Evolutionary conservation across 306 rosid genomes (phyloP), one percentile per base, ranked within the genome.

Genomic region (Ammopiptanthus mongolicus): DNA sequence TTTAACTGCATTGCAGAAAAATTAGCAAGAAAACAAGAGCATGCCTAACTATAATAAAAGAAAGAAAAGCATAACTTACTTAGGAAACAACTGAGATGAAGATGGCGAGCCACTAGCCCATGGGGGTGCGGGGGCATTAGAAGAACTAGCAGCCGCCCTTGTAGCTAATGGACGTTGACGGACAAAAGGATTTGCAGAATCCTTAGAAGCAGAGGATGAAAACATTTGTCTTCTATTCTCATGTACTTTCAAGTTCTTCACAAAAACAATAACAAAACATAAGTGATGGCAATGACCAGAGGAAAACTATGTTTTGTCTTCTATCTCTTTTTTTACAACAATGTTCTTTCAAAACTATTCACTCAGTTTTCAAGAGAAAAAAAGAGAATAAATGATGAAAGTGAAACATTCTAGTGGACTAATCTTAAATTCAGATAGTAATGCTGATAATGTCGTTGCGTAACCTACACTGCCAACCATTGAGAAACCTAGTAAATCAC

Each of bases 181-280:
- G 22, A 95, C 91, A 80, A 95, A 95, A 81, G 98, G 98, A 85
- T 91, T 91, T 14, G 93, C 83, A 71, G 96, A 71, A 25, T 95
- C 99, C 91, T 89, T 95, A 19, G 97, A 85, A 13, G 89, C 86
- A 29, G 78, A 39, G n/a, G 97, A 72, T 28, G 97, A 95, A 86
- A 83, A 95, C 83, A 90, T 36, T 57, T 95, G 99, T 46, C 96
- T 95, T 80, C 98, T 86, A 79, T 84, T 92, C 83, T 92, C 99
- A 36, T 92, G 97, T 61, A 88, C 92, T 93, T 90, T 95, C 91
- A 92, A 79, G 80, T 90, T 95, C 99, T 95, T 86, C 85, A 87
- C 2, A 25, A 74, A 81, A 61, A 63, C 34, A 80, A 80, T 0
- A 73, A 47, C 19, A 81, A 8, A 13, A 33, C 8, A 21, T 82